Evolutionary conservation across 2,329 filamentous ascomycete species (phyloP), one percentile per base, ranked within the genome.

Genomic region (Monascus ruber): DNA sequence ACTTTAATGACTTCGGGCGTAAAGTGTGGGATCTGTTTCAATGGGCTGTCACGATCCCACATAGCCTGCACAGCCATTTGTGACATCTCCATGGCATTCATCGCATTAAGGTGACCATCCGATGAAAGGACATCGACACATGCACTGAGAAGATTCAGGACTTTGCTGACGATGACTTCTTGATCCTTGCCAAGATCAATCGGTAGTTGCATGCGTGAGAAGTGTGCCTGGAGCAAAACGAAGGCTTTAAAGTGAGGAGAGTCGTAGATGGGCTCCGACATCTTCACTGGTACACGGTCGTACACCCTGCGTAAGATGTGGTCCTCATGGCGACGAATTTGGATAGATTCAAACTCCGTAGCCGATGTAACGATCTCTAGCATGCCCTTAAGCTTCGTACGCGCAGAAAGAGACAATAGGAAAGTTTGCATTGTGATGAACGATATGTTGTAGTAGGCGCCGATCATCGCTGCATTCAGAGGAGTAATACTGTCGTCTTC

Each of bases 351-450:
- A 44, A 96, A 98, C 58, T 98, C 91, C 1, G 87, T 93, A 4
- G 93, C 93, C 1, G 91, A 94, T 1, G 91, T 95, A 44, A 96
- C 81, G 52, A 98, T 96, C 63, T 98, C 91, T 40, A 98, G 72
- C 33, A 98, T 88, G 35, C 87, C 87, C 73, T 98, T 98, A 48
- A 98, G 77, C 70, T 94, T 96, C 4, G 88, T 96, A 50, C 82
- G 82, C 33, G 79, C 79, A 40, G 79, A 88, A 35, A 98, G 74
- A 9, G 91, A 98, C 40, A 98, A 72, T 37, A 98, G 71, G 72
- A 98, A 89, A 0, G 91, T 98, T 66, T 98, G 89, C 88, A 98
- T 98, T 2, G 91, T 98, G 61, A 94, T 85, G 67, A 95, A 96
- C 5, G 89, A 95, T 56, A 98, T 94, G 64, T 95, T 96, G 74